phyloP scores from a whole-genome alignment of 139 green algal species.

The Desmodesmus armatus region DNA sequence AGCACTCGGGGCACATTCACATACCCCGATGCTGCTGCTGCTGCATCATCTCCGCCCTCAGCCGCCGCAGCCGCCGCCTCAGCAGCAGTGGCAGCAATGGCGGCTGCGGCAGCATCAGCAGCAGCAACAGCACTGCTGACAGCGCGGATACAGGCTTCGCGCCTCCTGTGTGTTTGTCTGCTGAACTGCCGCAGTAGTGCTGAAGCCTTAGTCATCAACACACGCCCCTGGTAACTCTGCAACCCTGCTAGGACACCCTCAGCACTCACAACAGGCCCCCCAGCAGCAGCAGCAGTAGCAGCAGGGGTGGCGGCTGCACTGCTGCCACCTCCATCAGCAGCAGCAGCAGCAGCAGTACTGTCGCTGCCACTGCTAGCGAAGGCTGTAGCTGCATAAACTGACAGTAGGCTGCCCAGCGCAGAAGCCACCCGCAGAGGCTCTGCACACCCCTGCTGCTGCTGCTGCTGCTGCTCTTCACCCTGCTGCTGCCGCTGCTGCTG shows the following conservation, averaged over 20 bases:
- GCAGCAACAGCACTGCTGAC: slow-evolving; percentile 13
- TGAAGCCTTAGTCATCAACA: too few species aligned
- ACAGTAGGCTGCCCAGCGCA: slow-evolving; percentile 1
- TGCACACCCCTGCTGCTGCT: slow-evolving; percentile 14
- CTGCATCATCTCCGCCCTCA: background rate
- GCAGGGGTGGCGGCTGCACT: too few species aligned
- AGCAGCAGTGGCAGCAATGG: too few species aligned
- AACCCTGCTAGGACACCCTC: too few species aligned
- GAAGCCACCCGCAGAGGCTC: background rate
- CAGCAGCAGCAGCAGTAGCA: background rate
- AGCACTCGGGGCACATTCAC: background rate
- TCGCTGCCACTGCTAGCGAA: slow-evolving; percentile 13
- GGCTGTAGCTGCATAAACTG: slow-evolving; percentile 27
- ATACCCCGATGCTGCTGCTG: background rate
- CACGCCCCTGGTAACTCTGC: too few species aligned
- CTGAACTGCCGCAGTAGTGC: too few species aligned
- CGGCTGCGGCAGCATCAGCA: background rate
- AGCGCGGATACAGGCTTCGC: background rate
- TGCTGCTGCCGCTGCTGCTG: slow-evolving; percentile 7
- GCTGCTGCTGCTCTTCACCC: background rate
- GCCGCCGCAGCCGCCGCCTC: too few species aligned
- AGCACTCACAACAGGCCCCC: too few species aligned
- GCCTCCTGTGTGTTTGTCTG: too few species aligned
- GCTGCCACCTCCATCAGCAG: background rate
- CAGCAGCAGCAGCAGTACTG: background rate